Base-by-base conservation (phyloP, 176 grass and related monocot species). In the Lolium multiflorum region DNA sequence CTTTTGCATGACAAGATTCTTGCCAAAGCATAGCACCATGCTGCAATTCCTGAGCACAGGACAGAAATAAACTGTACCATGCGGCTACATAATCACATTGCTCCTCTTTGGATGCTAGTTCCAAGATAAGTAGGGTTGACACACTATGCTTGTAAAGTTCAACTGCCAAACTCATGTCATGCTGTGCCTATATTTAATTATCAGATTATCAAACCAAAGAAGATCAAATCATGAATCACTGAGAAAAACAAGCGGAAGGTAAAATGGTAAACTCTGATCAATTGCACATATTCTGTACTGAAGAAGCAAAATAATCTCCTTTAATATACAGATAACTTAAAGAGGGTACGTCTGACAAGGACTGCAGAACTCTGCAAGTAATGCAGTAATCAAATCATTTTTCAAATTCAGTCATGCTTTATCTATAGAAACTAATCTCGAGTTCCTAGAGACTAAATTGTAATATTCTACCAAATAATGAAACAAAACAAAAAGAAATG, bases 41-140 rank as follows among this genome's bases (percentile, higher is more conserved):
- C 80, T 89, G 46, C 86, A 92, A 76, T 88, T 95, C 93, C 61
- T 92, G 60, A 49, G 79, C 80, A 87, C 93, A 92, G 54, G 64
- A 70, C 38, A 83, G 26, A 84, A 86, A 81, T 60, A 95, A 63
- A 78, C 41, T 83, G 49, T 89, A 81, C 90, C 93, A 95, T 74
- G 76, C 71, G 62, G 4, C 0, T 22, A 95, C 59, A 87, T 95
- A 92, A 87, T 76, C 83, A 68, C 21, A 74, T 39, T 79, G 85
- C 44, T 92, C 90, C 70, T 92, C 88, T 84, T 74, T 84, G 56
- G 93, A 90, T 90, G 83, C 88, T 82, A 89, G 68, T 43, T 85
- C 61, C 83, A 92, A 39, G 44, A 37, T 70, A 64, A 10, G 39
- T 7, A 95, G 80, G 63, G 60, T 84, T 67, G 86, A 90, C 22